Conservation (phyloP, 768 basidiomycete genomes). For the Russula dissimulans region DNA sequence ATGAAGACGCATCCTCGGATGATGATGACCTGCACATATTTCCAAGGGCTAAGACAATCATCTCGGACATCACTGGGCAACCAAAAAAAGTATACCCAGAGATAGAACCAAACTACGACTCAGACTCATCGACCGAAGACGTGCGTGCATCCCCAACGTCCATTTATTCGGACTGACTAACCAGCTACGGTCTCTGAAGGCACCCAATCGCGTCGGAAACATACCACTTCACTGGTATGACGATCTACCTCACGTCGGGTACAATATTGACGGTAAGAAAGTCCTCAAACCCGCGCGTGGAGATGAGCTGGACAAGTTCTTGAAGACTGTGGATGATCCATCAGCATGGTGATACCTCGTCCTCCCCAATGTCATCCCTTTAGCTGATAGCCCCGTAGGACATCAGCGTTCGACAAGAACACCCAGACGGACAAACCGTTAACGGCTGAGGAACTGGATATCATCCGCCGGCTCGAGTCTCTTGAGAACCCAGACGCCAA, state of each 20-base stretch:
- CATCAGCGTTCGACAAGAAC: conserved; percentile 85
- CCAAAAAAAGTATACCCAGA: conserved; percentile 78
- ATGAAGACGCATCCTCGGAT: conserved; percentile 27
- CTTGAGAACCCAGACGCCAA: conserved; percentile 84
- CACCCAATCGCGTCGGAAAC: conserved; percentile 91
- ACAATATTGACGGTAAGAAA: conserved; percentile 89
- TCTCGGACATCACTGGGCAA: conserved; percentile 78
- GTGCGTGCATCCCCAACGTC: conserved; percentile 36
- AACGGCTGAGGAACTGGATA: conserved; percentile 84
- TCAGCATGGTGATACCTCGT: conserved; percentile 58
- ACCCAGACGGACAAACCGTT: conserved; percentile 79
- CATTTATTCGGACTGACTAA: conserved; percentile 10
- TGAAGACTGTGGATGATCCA: conserved; percentile 88
- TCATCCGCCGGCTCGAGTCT: conserved; percentile 83
- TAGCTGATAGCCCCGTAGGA: conserved; percentile 42
- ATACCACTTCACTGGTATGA: conserved; percentile 99
- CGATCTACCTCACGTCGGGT: conserved; percentile 97
- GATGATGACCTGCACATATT: conserved; percentile 45
- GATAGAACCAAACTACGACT: conserved; percentile 86
- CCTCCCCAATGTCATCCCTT: background rate
- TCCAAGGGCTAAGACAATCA: conserved; percentile 57
- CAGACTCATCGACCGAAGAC: conserved; percentile 87
- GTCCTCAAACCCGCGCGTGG: conserved; percentile 90
- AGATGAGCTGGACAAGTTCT: conserved; percentile 95
- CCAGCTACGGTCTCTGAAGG: conserved; percentile 35